A percentile compares a stretch with the other conserved stretches of the same genome.
Evolutionary conservation across 73 alveolate species (phyloP).

Genomic region (Stentor coeruleus): DNA sequence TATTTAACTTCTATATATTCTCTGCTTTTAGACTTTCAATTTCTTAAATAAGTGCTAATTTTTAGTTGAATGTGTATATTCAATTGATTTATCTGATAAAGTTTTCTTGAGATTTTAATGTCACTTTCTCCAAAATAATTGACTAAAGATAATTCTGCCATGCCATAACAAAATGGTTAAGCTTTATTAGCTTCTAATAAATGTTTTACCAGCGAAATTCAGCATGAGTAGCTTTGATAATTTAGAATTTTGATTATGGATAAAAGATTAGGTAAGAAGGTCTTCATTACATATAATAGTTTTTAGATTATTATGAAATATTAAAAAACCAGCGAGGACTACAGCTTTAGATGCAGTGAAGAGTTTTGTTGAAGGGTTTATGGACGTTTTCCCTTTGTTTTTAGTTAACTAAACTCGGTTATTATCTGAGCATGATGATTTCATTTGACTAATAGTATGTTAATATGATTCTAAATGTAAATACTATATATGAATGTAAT

Average conservation of each 20-base stretch:
- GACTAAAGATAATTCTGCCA: background rate
- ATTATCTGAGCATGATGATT: background rate
- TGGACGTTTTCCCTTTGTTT: background rate
- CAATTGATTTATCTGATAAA: background rate
- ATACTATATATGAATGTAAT: too few species aligned
- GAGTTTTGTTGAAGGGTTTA: constrained; percentile 6
- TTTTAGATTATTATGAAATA: background rate
- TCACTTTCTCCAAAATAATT: background rate
- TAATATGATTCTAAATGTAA: too few species aligned
- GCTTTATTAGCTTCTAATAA: background rate
- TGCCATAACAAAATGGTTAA: background rate
- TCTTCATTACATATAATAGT: background rate
- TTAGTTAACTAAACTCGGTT: background rate
- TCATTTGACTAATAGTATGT: background rate
- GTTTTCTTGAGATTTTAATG: background rate
- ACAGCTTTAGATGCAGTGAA: background rate
- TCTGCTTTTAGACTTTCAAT: background rate
- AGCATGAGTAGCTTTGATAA: constrained; percentile 13
- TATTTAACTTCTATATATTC: background rate
- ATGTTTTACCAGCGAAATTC: constrained; percentile 10
- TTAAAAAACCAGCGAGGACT: background rate
- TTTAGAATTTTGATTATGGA: background rate
- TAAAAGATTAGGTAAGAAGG: background rate
- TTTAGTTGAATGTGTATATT: too few species aligned
- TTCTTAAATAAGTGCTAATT: background rate